Conservation (phyloP, 495 filamentous ascomycete species). For the Penicillium lividum region DNA sequence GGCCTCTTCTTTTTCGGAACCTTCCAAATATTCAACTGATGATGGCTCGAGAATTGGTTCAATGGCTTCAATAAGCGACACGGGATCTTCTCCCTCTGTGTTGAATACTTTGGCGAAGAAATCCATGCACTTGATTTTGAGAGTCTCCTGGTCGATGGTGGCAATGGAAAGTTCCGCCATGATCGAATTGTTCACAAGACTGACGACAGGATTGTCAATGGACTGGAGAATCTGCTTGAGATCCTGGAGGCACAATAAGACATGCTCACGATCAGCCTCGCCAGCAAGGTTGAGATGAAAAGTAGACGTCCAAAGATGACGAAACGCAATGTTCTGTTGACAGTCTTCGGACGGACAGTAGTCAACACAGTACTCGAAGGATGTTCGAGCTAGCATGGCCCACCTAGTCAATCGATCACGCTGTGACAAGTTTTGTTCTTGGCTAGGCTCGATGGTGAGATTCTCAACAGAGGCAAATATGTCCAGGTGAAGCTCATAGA, state of each 20-base stretch:
- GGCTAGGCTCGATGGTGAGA: constrained; percentile 67
- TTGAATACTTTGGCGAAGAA: constrained; percentile 88
- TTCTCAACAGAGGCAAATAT: constrained; percentile 76
- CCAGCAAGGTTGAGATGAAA: constrained; percentile 71
- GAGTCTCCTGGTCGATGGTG: constrained; percentile 84
- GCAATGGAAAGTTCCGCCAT: constrained; percentile 86
- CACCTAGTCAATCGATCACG: constrained; percentile 73
- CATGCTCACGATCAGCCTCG: constrained; percentile 69
- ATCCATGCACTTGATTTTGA: constrained; percentile 89
- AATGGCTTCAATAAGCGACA: constrained; percentile 82
- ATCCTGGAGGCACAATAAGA: constrained; percentile 78
- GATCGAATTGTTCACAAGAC: constrained; percentile 77
- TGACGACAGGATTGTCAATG: constrained; percentile 50
- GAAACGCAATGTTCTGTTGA: constrained; percentile 41
- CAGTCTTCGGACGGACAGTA: constrained; percentile 25
- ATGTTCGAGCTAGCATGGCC: constrained; percentile 67
- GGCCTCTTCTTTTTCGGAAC: constrained; percentile 15
- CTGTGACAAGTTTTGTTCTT: constrained; percentile 57
- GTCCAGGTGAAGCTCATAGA: constrained; percentile 90
- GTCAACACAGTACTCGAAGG: constrained; percentile 54
- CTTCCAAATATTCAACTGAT: constrained; percentile 47
- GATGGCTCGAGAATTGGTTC: constrained; percentile 86
- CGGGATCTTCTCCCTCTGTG: constrained; percentile 64
- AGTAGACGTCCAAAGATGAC: constrained; percentile 84
- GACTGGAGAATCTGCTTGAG: constrained; percentile 53